Conservation (phyloP, 2,329 filamentous ascomycete genomes). For the Aureobasidium sp. region DNA sequence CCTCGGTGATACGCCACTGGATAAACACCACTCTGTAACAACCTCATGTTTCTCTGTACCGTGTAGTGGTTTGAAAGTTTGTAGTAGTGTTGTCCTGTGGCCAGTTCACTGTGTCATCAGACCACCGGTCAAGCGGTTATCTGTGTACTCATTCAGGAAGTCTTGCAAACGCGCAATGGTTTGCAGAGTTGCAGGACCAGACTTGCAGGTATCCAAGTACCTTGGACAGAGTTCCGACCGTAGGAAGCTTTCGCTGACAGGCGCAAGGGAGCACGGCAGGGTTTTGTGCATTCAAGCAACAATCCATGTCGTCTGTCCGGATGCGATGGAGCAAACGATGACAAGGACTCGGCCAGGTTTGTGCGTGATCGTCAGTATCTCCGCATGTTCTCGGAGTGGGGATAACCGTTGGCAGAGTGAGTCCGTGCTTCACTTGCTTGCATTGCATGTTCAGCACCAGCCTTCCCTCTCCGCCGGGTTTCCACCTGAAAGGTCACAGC, state of each 20-base stretch:
- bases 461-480: conserved; percentile 4
- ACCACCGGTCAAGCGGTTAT: neutral
- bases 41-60: neutral
- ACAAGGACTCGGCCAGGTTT: conserved; percentile 6
- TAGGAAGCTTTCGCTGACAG: conserved; percentile 1
- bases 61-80: neutral
- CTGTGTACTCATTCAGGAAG: neutral
- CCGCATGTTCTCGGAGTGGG: conserved; percentile 6
- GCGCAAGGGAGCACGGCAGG: neutral
- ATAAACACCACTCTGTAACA: neutral
- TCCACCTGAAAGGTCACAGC: neutral
- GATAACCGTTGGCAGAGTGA: conserved; percentile 2
- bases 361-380: conserved; percentile 6
- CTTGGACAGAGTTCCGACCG: neutral
- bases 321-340: neutral
- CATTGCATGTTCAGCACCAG: conserved; percentile 1
- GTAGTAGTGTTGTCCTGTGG: neutral
- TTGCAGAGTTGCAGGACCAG: neutral
- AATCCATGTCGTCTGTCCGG: neutral
- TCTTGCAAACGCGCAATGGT: neutral
- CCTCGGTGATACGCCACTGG: neutral
- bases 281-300: neutral
- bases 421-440: neutral
- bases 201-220: neutral
- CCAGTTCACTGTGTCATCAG: neutral